Evolutionary conservation across 2,329 filamentous ascomycete species (phyloP), one percentile per base, ranked within the genome.

Genomic region (Alternaria sp.): DNA sequence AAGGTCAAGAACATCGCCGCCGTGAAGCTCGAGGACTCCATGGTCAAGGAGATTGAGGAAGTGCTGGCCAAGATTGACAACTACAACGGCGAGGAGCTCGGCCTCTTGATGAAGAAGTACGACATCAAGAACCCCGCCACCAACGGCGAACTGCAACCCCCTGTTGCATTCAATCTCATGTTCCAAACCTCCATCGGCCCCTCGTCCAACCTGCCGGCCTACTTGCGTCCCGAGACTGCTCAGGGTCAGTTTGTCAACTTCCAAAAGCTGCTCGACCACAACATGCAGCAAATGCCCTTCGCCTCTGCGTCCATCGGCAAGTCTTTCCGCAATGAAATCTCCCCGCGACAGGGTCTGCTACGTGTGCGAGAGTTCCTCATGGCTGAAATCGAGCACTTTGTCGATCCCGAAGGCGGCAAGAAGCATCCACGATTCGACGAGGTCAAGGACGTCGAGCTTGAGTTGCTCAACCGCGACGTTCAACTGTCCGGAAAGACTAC

Each of bases 191-290:
- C 92, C 36, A 98, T 99, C 77, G 95, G 95, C 64, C 94, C 94
- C 58, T 96, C 92, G 18, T 91, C 92, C 80, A 94, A 96, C 60
- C 85, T 91, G 64, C 88, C 91, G 49, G 94, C 92, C 40, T 78
- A 73, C 61, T 69, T 78, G 28, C 72, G 75, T 12, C 95, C 95
- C 44, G 95, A 99, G 82, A 99, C 95, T 30, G 95, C 95, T 4
- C 95, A 99, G 85, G 95, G 95, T 67, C 95, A 99, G 82, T 99
- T 99, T 82, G 84, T 98, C 68, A 97, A 97, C 82, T 99, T 99
- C 80, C 89, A 91, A 72, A 97, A 97, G 84, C 89, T 99, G 48
- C 89, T 98, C 60, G 94, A 97, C 69, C 98, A 94, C 85, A 98
- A 97, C 84, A 92, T 97, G 81, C 89, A 93, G 74, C 86, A 90